Conservation (phyloP, 2,329 filamentous ascomycete genomes). For the Xylariales sp. region DNA sequence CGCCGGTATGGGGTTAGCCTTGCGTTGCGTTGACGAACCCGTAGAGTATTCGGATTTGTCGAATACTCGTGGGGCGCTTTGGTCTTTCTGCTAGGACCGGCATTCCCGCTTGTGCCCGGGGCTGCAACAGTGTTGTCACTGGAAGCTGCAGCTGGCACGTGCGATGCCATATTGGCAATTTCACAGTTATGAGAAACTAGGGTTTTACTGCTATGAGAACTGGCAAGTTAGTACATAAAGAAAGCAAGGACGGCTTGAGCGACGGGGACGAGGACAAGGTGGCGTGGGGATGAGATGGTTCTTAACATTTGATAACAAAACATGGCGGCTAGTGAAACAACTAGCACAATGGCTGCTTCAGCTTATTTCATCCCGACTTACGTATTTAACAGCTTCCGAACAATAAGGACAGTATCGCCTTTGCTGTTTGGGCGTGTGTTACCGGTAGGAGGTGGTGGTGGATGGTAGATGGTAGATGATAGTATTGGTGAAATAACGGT, state of each 20-base stretch:
- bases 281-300: not conserved
- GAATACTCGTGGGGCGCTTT: slow-evolving; percentile 43
- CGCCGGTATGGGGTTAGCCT: slow-evolving; percentile 32
- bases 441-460: not conserved
- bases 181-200: not conserved
- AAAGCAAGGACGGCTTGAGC: not conserved
- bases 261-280: not conserved
- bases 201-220: not conserved
- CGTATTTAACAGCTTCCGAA: not conserved
- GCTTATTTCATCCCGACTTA: not conserved
- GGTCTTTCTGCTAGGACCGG: not conserved
- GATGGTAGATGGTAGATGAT: not conserved
- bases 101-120: no score
- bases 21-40: slow-evolving; percentile 41
- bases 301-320: not conserved
- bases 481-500: not conserved
- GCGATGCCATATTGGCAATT: slow-evolving; percentile 12
- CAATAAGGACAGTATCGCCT: not conserved
- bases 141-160: not conserved
- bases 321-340: not conserved
- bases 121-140: not conserved
- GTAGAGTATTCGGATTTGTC: slow-evolving; percentile 44
- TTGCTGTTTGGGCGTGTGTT: not conserved
- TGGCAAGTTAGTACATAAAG: not conserved
- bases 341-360: not conserved